These are phyloP conservation scores for Boletus reticuloceps DNA, from an alignment of 768 basidiomycete genomes.

Conservation along the genomic window DNA sequence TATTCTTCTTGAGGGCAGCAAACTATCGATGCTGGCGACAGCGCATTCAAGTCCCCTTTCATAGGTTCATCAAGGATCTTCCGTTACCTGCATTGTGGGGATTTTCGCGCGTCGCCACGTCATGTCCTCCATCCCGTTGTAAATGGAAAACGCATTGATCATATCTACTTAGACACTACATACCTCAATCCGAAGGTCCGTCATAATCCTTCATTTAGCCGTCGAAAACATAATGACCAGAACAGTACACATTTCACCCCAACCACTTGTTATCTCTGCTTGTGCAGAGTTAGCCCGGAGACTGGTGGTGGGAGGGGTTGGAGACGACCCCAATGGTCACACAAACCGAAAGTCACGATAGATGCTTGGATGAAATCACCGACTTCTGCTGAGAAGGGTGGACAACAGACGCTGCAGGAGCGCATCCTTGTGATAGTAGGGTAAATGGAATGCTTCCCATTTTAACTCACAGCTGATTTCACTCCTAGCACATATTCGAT, in stretches of 20 bases:
- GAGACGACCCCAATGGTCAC: constrained; percentile 22
- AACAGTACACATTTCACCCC: constrained; percentile 92
- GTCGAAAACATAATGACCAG: constrained; percentile 2
- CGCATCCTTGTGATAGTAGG: constrained; percentile 67
- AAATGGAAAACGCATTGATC: constrained; percentile 77
- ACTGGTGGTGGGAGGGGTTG: constrained; percentile 43
- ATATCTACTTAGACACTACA: constrained; percentile 94
- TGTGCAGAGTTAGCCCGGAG: constrained; percentile 80
- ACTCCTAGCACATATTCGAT: constrained; percentile 86
- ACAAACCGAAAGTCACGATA: constrained; percentile 37
- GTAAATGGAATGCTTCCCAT: constrained; percentile 36
- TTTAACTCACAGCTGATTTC: neutral
- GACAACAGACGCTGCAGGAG: constrained; percentile 37
- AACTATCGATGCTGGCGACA: constrained; percentile 87
- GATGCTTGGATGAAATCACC: constrained; percentile 47
- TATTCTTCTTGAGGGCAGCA: constrained; percentile 91
- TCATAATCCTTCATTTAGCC: neutral
- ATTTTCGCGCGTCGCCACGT: constrained; percentile 85
- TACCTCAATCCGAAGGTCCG: constrained; percentile 83
- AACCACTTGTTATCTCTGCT: constrained; percentile 89
- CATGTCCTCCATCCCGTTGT: constrained; percentile 86
- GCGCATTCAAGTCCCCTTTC: constrained; percentile 63
- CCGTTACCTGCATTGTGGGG: constrained; percentile 94
- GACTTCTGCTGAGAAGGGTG: constrained; percentile 20
- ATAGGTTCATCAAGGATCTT: constrained; percentile 71